Base-by-base conservation (phyloP, 164 flowering plant genomes). In the Vitis riparia region DNA sequence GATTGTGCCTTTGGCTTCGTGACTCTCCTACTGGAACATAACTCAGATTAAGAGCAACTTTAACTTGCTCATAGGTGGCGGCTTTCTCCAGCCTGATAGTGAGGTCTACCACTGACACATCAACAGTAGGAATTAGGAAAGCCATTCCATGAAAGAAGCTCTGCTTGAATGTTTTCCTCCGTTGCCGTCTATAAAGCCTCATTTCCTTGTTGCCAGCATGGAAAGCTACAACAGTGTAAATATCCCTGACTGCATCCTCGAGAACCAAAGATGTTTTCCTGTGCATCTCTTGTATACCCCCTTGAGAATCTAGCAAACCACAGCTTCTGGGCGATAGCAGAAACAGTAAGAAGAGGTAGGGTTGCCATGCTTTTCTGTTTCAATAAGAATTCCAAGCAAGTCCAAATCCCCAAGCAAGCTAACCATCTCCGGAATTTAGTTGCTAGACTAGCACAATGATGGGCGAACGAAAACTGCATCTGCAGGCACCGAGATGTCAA, bases 281-380 rank as follows among this genome's bases (percentile, higher is more conserved):
- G 70, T 95, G 98, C 98, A 93, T 95, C 85, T 93, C 98, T 73
- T 93, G 98, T 70, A 95, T 95, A 62, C 19, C 99, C 99, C 79
- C 87, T 89, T 11, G 99, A 95, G 71, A 95, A 95, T 67, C 99
- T 98, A 76, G 93, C 98, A 76, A 95, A 96, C 99, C 99, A 95
- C 72, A 90, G 50, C 79, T 95, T 95, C 98, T 93, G 90, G 37
- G 98, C 98, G 80, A 91, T 51, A 6, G 98, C 98, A 78, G 98
- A 93, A 72, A 93, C 67, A 9, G 79, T 82, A 30, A 95, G 90
- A 66, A 95, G 51, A 14, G 99, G 99, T 29, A 93, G 79, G 65
- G 99, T 95, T 68, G 91, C 97, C 78, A 95, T 1, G 19, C 0
- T 17, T 17, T 17, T 17, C 19, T 17, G 19, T 17, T 17, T 17